Base-by-base conservation (phyloP, 495 filamentous ascomycete genomes). In the Neurospora africana region DNA sequence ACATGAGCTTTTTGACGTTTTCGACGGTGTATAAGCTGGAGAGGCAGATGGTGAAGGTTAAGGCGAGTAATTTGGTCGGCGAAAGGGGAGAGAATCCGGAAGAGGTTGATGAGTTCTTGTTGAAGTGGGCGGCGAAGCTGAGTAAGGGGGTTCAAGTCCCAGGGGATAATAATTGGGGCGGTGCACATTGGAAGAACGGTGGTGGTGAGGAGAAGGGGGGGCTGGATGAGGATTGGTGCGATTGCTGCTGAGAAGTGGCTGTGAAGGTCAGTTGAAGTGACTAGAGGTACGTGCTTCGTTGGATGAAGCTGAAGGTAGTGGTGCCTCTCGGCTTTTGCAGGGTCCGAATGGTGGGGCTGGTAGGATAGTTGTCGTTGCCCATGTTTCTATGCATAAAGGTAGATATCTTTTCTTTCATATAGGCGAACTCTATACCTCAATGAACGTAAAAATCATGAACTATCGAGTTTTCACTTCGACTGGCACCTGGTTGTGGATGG, bases 101-200 rank as follows among this genome's bases (percentile, higher is more conserved):
- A 4, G 71, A 72, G 40, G 19, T 72, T 4, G 71, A 72, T 37
- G 71, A 72, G 43, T 15, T 9, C 1, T 47, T 72, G 71, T 35
- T 72, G 68, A 37, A 47, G 19, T 53, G 68, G 35, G 36, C 65
- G 19, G 30, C 43, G 3, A 70, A 44, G 71, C 1, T 72, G 15
- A 71, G 70, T 19, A 37, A 68, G 8, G 41, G 71, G 0, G 27
- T 33, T 33, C 8, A 17, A 0, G 53, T 65, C 3, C 13, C 6
- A 5, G 53, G 53, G 6, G 53, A 65, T 65, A 33, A 58, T 27
- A 15, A 15, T 3, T 23, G 47, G 47, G 21, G 47, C 5, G 0
- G 47, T 58, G 2, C 21, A 65, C 11, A 33, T 8, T 58, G 21
- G 21, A 19, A 8, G 53, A 61, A 61, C 3, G 27, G 13, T 6